phyloP scores from a whole-genome alignment of 2,329 filamentous ascomycete genomes.

The Hymenoscyphus infarciens region DNA sequence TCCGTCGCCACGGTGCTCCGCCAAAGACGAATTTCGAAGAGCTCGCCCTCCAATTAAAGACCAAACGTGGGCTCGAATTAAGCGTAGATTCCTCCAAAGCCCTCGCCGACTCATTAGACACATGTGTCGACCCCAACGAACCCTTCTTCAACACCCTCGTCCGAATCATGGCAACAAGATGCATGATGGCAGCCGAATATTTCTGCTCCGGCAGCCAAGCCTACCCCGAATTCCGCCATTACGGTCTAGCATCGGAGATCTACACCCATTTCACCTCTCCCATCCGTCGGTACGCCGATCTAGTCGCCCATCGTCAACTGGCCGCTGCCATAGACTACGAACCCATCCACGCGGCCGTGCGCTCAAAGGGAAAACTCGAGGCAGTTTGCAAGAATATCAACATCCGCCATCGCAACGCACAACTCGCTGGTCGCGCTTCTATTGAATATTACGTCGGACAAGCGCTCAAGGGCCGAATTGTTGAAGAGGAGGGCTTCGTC shows the following conservation, averaged over 20 bases:
- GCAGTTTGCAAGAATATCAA: constrained; percentile 98
- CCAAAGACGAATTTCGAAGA: constrained; percentile 97
- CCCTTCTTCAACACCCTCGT: constrained; percentile 99
- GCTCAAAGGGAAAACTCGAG: constrained; percentile 80
- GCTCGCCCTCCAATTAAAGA: constrained; percentile 82
- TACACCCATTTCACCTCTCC: constrained; percentile 99
- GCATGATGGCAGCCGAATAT: constrained; percentile 99
- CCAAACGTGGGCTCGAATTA: constrained; percentile 78
- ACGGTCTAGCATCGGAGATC: constrained; percentile 92
- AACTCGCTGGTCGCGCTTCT: constrained; percentile 88
- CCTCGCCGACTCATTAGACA: constrained; percentile 88
- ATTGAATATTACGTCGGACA: constrained; percentile 99
- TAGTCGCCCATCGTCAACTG: constrained; percentile 89
- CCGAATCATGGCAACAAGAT: constrained; percentile 94
- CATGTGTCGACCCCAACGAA: constrained; percentile 72
- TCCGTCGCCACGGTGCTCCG: constrained; percentile 86
- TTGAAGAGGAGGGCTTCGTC: constrained; percentile 87
- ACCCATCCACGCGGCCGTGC: constrained; percentile 73
- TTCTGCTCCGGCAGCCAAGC: constrained; percentile 93
- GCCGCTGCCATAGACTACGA: constrained; percentile 95
- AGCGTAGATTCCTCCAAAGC: constrained; percentile 83
- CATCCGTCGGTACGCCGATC: constrained; percentile 95
- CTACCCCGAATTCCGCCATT: constrained; percentile 93
- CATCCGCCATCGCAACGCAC: constrained; percentile 91
- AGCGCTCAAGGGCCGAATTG: constrained; percentile 73